Percentiles rank a stretch among this genome's conserved stretches.
Conservation (phyloP, 2,329 filamentous ascomycete species). For the Paraphoma chrysanthemicola region DNA sequence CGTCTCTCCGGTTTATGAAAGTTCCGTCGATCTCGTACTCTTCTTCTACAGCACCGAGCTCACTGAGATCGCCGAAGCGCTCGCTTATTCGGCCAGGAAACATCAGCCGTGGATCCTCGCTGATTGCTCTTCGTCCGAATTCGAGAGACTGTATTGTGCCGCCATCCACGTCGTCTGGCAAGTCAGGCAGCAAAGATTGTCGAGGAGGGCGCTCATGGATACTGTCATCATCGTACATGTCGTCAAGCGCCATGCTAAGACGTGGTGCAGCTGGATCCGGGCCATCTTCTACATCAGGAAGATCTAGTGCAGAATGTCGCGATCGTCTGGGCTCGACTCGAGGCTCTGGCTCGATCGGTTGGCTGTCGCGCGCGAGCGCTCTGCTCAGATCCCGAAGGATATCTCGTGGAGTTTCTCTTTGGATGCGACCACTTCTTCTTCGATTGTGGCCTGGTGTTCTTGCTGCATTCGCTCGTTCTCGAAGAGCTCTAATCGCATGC, state of each 20-base stretch:
- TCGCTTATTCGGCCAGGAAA: slow-evolving; percentile 59
- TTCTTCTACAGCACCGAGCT: slow-evolving; percentile 42
- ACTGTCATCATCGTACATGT: slow-evolving; percentile 53
- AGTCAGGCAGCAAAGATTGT: slow-evolving; percentile 43
- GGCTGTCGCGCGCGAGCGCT: slow-evolving; percentile 59
- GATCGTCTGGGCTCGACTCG: slow-evolving; percentile 36
- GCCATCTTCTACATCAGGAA: slow-evolving; percentile 56
- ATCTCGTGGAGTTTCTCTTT: slow-evolving; percentile 64
- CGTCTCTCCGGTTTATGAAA: slow-evolving; percentile 47
- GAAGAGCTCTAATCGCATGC: slow-evolving; percentile 61
- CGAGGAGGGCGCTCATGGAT: slow-evolving; percentile 49
- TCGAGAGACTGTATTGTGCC: slow-evolving; percentile 59
- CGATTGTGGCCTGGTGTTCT: slow-evolving; percentile 59
- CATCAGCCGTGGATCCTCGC: slow-evolving; percentile 49
- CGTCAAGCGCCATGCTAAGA: slow-evolving; percentile 51
- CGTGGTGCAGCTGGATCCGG: slow-evolving; percentile 51
- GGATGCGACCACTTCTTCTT: slow-evolving; percentile 56
- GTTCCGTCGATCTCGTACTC: slow-evolving; percentile 53
- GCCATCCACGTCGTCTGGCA: slow-evolving; percentile 47
- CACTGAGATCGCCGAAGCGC: slow-evolving; percentile 57
- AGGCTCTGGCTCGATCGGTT: slow-evolving; percentile 57
- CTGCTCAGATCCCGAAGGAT: slow-evolving; percentile 60
- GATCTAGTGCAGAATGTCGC: slow-evolving; percentile 48
- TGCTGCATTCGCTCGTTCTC: slow-evolving; percentile 58
- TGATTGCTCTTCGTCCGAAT: slow-evolving; percentile 50